Percentiles rank a stretch among this genome's conserved stretches.
phyloP scores from a whole-genome alignment of 805 yeast species.

The Kodamaea leandrae region DNA sequence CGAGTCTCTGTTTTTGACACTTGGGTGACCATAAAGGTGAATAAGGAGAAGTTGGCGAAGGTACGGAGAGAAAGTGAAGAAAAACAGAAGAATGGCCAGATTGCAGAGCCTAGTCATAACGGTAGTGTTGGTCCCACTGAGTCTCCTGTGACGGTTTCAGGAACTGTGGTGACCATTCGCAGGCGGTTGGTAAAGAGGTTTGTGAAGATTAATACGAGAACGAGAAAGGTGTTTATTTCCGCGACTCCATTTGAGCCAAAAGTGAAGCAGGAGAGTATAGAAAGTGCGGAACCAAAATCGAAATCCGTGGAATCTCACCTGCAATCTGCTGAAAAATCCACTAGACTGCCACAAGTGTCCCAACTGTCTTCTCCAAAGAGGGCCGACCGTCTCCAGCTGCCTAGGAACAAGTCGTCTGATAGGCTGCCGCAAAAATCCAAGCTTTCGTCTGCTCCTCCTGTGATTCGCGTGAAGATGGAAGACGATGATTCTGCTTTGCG shows the following conservation, averaged over 20 bases:
- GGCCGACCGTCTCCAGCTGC: background rate
- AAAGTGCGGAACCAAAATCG: too few species aligned
- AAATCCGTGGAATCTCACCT: too few species aligned
- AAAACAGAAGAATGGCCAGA: too few species aligned
- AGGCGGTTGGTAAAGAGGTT: slow-evolving; percentile 31
- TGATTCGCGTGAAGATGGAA: background rate
- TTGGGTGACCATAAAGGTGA: too few species aligned
- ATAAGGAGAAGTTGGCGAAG: too few species aligned
- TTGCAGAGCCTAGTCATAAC: too few species aligned
- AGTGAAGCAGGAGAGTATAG: slow-evolving; percentile 2
- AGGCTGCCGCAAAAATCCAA: background rate
- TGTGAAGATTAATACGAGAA: slow-evolving; percentile 37
- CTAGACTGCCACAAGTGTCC: too few species aligned
- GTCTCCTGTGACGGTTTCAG: background rate
- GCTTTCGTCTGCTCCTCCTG: slow-evolving; percentile 6
- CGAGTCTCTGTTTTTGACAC: too few species aligned
- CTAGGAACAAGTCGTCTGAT: background rate
- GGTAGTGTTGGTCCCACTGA: too few species aligned
- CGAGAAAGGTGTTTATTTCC: slow-evolving; percentile 39
- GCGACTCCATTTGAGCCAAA: slow-evolving; percentile 38
- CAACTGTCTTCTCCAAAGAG: background rate
- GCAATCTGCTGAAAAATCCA: too few species aligned
- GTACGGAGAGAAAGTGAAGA: too few species aligned
- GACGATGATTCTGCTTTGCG: background rate
- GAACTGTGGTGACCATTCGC: background rate